phyloP scores from a whole-genome alignment of 2,329 filamentous ascomycete species.

The Paracoccidioides lutzii region DNA sequence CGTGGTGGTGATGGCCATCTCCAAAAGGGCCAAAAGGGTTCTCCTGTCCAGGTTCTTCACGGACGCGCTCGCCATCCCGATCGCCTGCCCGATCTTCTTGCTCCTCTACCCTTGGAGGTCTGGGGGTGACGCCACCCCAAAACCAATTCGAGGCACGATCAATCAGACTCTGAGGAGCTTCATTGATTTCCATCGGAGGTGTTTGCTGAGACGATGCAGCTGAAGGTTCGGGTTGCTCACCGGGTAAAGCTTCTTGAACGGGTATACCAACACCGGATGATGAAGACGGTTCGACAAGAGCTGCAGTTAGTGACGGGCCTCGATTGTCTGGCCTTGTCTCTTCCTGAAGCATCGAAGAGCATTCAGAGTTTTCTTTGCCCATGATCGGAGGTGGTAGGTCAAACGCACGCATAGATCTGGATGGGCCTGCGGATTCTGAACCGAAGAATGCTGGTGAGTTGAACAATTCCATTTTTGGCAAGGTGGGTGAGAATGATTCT shows the following conservation, averaged over 20 bases:
- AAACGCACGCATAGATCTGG: background rate
- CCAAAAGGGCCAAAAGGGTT: constrained; percentile 46
- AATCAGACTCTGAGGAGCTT: constrained; percentile 13
- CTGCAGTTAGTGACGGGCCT: background rate
- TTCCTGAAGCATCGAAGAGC: background rate
- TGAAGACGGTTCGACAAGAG: background rate
- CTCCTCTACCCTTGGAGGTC: constrained; percentile 21
- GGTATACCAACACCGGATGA: background rate
- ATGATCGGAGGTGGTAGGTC: background rate
- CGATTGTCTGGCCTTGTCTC: background rate
- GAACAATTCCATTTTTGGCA: background rate
- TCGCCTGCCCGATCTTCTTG: constrained; percentile 28
- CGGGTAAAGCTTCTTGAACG: background rate
- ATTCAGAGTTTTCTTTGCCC: background rate
- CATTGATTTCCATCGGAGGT: background rate
- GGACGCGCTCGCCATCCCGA: constrained; percentile 39
- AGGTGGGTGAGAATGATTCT: background rate
- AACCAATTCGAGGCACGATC: constrained; percentile 30
- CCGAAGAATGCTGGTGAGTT: background rate
- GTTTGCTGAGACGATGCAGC: background rate
- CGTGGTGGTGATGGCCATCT: constrained; percentile 27
- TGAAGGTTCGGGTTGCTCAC: background rate
- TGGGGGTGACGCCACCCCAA: constrained; percentile 30
- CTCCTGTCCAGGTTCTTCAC: constrained; percentile 47
- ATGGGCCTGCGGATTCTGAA: constrained; percentile 1